Evolutionary conservation across 139 green algal genomes (phyloP).

Genomic region (Coccomyxa sp.): DNA sequence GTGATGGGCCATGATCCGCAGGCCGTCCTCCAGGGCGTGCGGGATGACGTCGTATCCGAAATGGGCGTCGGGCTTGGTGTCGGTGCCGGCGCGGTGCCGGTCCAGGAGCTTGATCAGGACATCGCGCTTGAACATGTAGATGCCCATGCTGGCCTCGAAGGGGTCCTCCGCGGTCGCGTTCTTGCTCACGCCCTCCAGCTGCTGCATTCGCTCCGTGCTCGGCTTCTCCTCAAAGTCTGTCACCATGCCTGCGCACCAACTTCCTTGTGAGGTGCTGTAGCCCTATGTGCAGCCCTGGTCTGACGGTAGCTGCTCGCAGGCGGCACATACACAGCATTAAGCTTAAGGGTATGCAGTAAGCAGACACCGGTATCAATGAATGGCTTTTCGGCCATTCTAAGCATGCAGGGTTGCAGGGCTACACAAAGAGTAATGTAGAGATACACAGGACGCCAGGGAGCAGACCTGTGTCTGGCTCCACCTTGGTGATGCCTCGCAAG

Average conservation of each 20-base stretch:
- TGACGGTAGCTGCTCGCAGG: not conserved
- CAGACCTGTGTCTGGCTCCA: slow-evolving; percentile 26
- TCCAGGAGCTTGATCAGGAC: slow-evolving; percentile 47
- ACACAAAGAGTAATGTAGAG: not conserved
- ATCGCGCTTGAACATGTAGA: slow-evolving; percentile 75
- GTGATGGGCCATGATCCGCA: slow-evolving; percentile 66
- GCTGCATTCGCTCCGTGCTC: slow-evolving; percentile 12
- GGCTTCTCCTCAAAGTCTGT: slow-evolving; percentile 51
- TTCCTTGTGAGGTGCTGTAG: not conserved
- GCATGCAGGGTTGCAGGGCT: not conserved
- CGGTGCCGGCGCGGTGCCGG: slow-evolving; percentile 31
- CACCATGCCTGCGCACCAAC: slow-evolving; percentile 29
- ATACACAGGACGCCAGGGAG: too few species aligned
- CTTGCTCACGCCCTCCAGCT: slow-evolving; percentile 14
- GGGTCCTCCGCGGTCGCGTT: slow-evolving; percentile 12
- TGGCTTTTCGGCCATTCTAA: too few species aligned
- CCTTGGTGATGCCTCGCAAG: slow-evolving; percentile 14
- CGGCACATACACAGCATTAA: not conserved
- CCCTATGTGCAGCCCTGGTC: not conserved
- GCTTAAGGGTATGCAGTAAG: too few species aligned
- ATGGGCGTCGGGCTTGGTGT: too few species aligned
- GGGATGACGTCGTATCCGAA: slow-evolving; percentile 83
- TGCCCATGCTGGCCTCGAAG: slow-evolving; percentile 75
- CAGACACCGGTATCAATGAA: too few species aligned
- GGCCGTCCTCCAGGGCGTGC: slow-evolving; percentile 54